Base-by-base conservation (phyloP, 1,284 basidiomycete species). In the Microbotryum saponariae region DNA sequence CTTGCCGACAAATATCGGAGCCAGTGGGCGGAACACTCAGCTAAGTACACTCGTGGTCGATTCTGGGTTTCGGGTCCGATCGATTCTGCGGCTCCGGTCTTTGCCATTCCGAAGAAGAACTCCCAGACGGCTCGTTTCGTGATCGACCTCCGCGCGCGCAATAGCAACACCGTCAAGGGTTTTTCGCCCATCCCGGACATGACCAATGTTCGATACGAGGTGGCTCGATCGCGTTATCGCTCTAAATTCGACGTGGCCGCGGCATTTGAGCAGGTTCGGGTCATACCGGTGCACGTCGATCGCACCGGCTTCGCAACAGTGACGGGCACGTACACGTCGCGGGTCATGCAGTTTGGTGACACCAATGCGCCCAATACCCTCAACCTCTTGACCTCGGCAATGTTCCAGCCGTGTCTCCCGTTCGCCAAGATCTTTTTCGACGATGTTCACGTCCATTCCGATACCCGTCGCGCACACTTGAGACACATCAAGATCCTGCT, bases 101-200 rank as follows among this genome's bases (percentile, higher is more conserved):
- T 63, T 16, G 46, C 58, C 0, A 49, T 63, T 2, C 62, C 58
- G 2, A 63, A 63, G 20, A 46, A 57, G 14, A 56, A 63, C 44
- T 29, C 23, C 3, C 18, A 44, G 3, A 18, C 54, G 14, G 58
- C 55, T 4, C 51, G 58, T 2, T 63, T 63, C 20, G 54, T 63
- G 6, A 16, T 63, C 44, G 60, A 63, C 42, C 58, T 60, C 21
- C 33, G 42, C 14, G 54, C 51, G 7, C 51, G 79, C 0, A 80
- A 80, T 62, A 58, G 48, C 0, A 77, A 77, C 62, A 79, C 76
- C 0, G 60, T 78, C 0, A 71, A 69, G 0, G 76, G 79, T 53
- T 66, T 68, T 4, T 73, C 73, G 42, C 77, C 78, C 0, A 64
- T 80, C 1, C 79, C 76, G 1, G 73, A 77, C 51, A 73, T 76